A percentile compares a stretch with the other conserved stretches of the same genome.
phyloP scores from a whole-genome alignment of 1,284 basidiomycete genomes.

The Cryptococcus jaspeensis region DNA sequence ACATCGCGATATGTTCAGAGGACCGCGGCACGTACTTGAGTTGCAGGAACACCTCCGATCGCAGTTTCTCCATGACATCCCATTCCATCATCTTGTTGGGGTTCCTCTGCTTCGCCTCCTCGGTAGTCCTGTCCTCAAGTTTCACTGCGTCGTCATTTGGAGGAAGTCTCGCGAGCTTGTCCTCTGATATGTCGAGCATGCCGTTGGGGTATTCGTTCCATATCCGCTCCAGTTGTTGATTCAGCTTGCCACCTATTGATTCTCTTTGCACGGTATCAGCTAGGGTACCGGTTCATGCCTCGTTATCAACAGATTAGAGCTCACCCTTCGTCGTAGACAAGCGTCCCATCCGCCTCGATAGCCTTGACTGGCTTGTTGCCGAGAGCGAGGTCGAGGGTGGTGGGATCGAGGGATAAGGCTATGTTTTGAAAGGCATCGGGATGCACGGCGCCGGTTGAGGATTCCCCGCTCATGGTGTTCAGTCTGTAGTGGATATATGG shows the following conservation, averaged over 20 bases:
- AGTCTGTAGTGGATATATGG: too few relatives aligned
- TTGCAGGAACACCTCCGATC: slow-evolving; percentile 31
- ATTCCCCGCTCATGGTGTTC: too few relatives aligned
- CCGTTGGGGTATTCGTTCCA: slow-evolving; percentile 47
- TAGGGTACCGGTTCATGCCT: background rate
- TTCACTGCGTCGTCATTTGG: slow-evolving; percentile 20
- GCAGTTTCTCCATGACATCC: slow-evolving; percentile 42
- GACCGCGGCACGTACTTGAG: slow-evolving; percentile 33
- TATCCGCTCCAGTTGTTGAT: slow-evolving; percentile 35
- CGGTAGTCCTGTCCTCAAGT: slow-evolving; percentile 3
- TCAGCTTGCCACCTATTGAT: slow-evolving; percentile 22
- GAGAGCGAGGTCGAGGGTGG: slow-evolving; percentile 29
- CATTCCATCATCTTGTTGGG: slow-evolving; percentile 27
- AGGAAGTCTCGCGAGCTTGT: slow-evolving; percentile 16
- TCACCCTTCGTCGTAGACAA: slow-evolving; percentile 34
- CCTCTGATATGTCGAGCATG: slow-evolving; percentile 39
- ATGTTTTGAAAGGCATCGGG: too few relatives aligned
- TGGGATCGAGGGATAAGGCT: slow-evolving; percentile 28
- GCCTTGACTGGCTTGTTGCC: slow-evolving; percentile 24
- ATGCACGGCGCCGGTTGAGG: too few relatives aligned
- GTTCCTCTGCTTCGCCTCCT: slow-evolving; percentile 17
- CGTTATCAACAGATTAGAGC: background rate
- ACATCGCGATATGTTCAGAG: background rate
- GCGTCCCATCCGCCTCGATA: slow-evolving; percentile 32
- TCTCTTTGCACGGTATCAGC: slow-evolving; percentile 13